Conservation (phyloP, 345 rosid genomes). For the Microthlaspi erraticum region DNA sequence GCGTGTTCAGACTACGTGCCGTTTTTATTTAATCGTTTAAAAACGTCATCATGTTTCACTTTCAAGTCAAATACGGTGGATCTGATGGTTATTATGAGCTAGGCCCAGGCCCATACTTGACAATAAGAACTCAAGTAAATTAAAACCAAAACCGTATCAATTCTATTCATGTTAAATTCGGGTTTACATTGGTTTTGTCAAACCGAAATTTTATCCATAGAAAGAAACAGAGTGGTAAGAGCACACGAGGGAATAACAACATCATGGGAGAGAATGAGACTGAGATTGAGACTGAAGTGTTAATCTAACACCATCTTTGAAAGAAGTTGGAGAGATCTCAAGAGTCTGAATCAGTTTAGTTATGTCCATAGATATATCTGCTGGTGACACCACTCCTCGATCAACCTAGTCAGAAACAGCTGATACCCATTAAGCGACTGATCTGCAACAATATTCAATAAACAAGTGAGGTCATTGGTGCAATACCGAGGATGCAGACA, state of each 20-base stretch:
- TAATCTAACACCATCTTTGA: slow-evolving; percentile 65
- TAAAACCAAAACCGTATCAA: not conserved
- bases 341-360: slow-evolving; percentile 63
- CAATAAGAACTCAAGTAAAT: too few species aligned
- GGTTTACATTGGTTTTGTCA: not conserved
- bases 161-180: not conserved
- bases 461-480: not conserved
- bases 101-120: slow-evolving; percentile 2
- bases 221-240: slow-evolving; percentile 4
- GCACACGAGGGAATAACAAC: not conserved
- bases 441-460: not conserved
- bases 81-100: not conserved
- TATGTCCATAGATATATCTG: slow-evolving; percentile 90
- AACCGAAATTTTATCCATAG: not conserved
- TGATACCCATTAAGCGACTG: not conserved
- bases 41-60: slow-evolving; percentile 21
- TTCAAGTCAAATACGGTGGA: not conserved
- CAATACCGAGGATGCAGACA: slow-evolving; percentile 76
- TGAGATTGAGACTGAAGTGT: slow-evolving; percentile 57
- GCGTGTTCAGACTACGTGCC: slow-evolving; percentile 30
- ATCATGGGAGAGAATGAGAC: not conserved
- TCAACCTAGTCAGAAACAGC: slow-evolving; percentile 57
- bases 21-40: slow-evolving; percentile 7
- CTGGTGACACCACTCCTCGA: slow-evolving; percentile 77
- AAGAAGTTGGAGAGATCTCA: slow-evolving; percentile 59